These are phyloP conservation scores for Sugiyamaella mastotermitis DNA, from an alignment of 805 yeast species.

Conservation along the genomic window DNA sequence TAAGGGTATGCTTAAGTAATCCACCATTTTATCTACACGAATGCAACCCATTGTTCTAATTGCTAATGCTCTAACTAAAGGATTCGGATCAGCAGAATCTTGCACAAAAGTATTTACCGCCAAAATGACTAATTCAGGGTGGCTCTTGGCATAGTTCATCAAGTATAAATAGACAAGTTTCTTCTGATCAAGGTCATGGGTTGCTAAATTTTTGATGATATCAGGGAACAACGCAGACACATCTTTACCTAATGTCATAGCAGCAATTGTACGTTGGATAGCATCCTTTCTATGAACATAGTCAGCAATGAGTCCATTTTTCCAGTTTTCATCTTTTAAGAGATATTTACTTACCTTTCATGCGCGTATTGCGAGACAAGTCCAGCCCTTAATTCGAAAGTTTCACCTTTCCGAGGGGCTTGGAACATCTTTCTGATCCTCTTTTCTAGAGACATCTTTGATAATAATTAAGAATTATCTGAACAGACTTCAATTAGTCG, in stretches of 20 bases:
- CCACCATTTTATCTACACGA: slow-evolving; percentile 90
- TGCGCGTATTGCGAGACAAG: slow-evolving; percentile 90
- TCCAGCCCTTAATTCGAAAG: slow-evolving; percentile 85
- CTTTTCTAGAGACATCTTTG: slow-evolving; percentile 35
- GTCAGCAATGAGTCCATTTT: not conserved
- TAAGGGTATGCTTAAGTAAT: slow-evolving; percentile 87
- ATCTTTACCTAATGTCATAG: slow-evolving; percentile 97
- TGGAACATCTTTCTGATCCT: slow-evolving; percentile 52
- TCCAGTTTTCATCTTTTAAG: no score
- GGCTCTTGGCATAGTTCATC: slow-evolving; percentile 95
- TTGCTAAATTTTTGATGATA: slow-evolving; percentile 91
- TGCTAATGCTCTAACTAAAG: slow-evolving; percentile 91
- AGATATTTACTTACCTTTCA: no score
- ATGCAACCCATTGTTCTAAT: slow-evolving; percentile 99
- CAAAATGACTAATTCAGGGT: slow-evolving; percentile 90
- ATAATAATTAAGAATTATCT: no score
- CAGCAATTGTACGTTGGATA: slow-evolving; percentile 92
- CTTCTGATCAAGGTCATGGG: slow-evolving; percentile 94
- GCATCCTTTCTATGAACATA: slow-evolving; percentile 76
- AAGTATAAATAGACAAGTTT: slow-evolving; percentile 88
- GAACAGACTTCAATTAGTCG: no score
- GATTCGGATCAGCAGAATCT: slow-evolving; percentile 95
- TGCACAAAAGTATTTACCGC: slow-evolving; percentile 96
- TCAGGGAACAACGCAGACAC: slow-evolving; percentile 94
- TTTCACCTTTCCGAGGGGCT: slow-evolving; percentile 56